Conservation (phyloP, 2,329 filamentous ascomycete species). For the Talaromyces islandicus region DNA sequence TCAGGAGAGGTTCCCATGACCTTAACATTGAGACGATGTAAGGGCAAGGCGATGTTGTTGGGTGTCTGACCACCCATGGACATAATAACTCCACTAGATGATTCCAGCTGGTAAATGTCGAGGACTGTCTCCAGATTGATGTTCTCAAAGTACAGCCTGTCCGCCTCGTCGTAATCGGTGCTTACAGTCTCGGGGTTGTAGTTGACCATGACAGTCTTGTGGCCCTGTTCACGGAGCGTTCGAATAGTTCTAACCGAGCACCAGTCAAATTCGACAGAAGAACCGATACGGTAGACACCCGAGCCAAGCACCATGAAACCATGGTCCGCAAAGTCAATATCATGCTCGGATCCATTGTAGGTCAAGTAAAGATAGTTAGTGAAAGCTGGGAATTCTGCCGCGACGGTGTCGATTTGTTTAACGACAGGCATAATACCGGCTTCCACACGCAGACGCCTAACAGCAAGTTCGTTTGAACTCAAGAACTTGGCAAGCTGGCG, state of each 20-base stretch:
- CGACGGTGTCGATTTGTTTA: conserved; percentile 98
- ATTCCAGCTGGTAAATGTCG: conserved; percentile 88
- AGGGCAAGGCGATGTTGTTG: conserved; percentile 91
- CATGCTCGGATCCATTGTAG: conserved; percentile 84
- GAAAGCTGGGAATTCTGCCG: conserved; percentile 87
- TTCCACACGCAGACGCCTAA: conserved; percentile 78
- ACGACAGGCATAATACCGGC: conserved; percentile 80
- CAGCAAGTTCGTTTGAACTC: conserved; percentile 87
- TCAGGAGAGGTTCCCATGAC: conserved; percentile 93
- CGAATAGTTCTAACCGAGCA: conserved; percentile 92
- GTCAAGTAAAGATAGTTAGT: conserved; percentile 97
- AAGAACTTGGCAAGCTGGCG: conserved; percentile 89
- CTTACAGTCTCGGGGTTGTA: conserved; percentile 85
- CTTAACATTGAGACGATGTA: conserved; percentile 84
- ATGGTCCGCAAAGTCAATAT: conserved; percentile 78
- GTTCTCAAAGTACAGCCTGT: conserved; percentile 92
- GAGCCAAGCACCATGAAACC: conserved; percentile 96
- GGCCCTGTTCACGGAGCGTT: conserved; percentile 73
- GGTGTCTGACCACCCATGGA: conserved; percentile 97
- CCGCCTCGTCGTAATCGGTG: conserved; percentile 92
- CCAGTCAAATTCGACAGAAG: conserved; percentile 98
- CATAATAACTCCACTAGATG: conserved; percentile 75
- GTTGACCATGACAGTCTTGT: conserved; percentile 96
- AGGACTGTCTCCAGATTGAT: conserved; percentile 85
- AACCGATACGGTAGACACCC: conserved; percentile 94